A percentile compares a stretch with the other conserved stretches of the same genome.
Evolutionary conservation across 2,329 filamentous ascomycete species (phyloP).

Genomic region (Phialophora verrucosa): DNA sequence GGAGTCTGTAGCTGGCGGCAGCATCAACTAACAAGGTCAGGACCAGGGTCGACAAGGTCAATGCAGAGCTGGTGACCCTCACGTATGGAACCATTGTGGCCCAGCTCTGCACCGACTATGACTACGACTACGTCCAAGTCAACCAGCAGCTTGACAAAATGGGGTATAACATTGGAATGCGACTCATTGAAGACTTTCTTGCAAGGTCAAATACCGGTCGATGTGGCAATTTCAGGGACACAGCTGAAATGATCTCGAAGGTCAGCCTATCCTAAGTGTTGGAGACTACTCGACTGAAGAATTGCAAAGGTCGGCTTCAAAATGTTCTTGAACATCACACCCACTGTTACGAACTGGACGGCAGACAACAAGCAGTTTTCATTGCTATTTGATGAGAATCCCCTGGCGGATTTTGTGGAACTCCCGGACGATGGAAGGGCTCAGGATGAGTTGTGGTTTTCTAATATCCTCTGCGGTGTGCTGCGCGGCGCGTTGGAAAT

Average conservation of each 20-base stretch:
- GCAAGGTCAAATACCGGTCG: conserved; percentile 90
- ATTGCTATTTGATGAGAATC: conserved; percentile 94
- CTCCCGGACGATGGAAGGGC: conserved; percentile 92
- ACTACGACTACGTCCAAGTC: conserved; percentile 90
- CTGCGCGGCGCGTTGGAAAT: conserved; percentile 91
- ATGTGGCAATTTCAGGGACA: conserved; percentile 92
- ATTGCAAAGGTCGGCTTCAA: conserved; percentile 85
- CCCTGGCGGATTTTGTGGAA: conserved; percentile 95
- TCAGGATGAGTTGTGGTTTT: conserved; percentile 98
- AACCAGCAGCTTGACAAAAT: conserved; percentile 99
- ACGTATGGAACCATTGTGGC: conserved; percentile 98
- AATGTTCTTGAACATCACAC: conserved; percentile 97
- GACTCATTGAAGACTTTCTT: conserved; percentile 95
- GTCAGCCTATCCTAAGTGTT: conserved; percentile 52
- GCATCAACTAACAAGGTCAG: conserved; percentile 56
- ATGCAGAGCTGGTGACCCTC: conserved; percentile 93
- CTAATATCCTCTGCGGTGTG: conserved; percentile 94
- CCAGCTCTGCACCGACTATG: conserved; percentile 95
- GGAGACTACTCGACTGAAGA: neutral
- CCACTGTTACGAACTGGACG: conserved; percentile 92
- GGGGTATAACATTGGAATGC: conserved; percentile 97
- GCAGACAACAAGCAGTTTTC: conserved; percentile 96
- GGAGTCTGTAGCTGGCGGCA: conserved; percentile 9
- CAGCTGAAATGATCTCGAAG: conserved; percentile 94
- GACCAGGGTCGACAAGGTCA: conserved; percentile 95